A percentile compares a stretch with the other conserved stretches of the same genome.
phyloP scores from a whole-genome alignment of 2,329 filamentous ascomycete species.

The Fusarium caatingaense region DNA sequence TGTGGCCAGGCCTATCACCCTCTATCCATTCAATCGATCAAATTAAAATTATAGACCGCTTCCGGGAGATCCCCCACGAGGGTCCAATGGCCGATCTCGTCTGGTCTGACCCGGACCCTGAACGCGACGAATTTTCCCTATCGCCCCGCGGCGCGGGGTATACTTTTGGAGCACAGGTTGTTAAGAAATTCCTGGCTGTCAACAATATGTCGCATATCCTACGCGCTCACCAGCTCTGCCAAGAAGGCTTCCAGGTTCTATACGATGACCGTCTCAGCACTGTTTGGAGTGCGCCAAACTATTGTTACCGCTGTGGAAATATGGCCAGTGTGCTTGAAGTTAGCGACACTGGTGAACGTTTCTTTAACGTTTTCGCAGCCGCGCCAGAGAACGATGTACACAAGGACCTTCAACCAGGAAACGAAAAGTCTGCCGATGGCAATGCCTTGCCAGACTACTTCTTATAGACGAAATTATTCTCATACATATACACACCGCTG shows the following conservation, averaged over 20 bases:
- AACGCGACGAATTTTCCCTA: conserved; percentile 95
- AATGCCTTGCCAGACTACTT: conserved; percentile 77
- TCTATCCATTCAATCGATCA: conserved; percentile 99
- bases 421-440: conserved; percentile 75
- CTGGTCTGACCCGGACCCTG: conserved; percentile 98
- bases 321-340: conserved; percentile 98
- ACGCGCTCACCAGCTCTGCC: conserved; percentile 96
- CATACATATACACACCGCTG: conserved; percentile 13
- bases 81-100: conserved; percentile 99
- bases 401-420: conserved; percentile 82
- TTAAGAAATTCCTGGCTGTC: conserved; percentile 97
- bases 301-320: conserved; percentile 95
- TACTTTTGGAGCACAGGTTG: conserved; percentile 96
- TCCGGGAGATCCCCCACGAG: conserved; percentile 98
- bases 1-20: conserved; percentile 74
- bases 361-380: conserved; percentile 98
- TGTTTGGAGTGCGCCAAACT: conserved; percentile 98
- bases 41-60: conserved; percentile 99
- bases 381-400: conserved; percentile 95
- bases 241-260: conserved; percentile 96
- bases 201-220: conserved; percentile 98
- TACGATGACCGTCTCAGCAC: conserved; percentile 96
- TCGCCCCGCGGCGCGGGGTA: conserved; percentile 95
- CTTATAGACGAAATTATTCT: conserved; percentile 59
- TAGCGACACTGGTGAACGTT: conserved; percentile 89